These are phyloP conservation scores for Geotrichum fermentans DNA, from an alignment of 1,139 yeast genomes.

Conservation along the genomic window DNA sequence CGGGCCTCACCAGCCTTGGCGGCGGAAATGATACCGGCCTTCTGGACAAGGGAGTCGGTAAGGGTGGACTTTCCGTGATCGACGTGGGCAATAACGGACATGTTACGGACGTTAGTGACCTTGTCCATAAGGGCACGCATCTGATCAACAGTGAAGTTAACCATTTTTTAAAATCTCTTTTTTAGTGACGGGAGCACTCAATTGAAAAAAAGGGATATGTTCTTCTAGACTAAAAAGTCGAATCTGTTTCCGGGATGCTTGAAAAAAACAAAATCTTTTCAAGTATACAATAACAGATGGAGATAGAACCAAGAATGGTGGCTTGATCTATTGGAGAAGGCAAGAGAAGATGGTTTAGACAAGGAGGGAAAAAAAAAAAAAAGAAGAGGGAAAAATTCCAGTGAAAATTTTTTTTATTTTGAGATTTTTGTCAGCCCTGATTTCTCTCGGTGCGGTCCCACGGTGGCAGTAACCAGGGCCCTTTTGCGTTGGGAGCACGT, in stretches of 20 bases:
- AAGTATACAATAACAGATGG: neutral
- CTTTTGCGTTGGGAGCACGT: neutral
- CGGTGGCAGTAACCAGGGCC: too few relatives aligned
- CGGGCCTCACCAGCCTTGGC: constrained; percentile 99
- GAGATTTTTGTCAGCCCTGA: too few relatives aligned
- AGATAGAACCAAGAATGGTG: neutral
- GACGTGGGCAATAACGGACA: constrained; percentile 99
- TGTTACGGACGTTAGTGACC: constrained; percentile 99
- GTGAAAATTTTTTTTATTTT: constrained; percentile 15
- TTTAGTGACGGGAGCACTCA: neutral
- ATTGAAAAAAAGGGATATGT: neutral
- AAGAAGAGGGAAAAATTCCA: constrained; percentile 19
- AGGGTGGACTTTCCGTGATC: constrained; percentile 99
- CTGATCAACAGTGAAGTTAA: constrained; percentile 49
- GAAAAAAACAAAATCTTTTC: neutral
- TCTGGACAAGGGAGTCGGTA: constrained; percentile 98
- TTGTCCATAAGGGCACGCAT: constrained; percentile 99
- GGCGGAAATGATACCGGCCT: constrained; percentile 98
- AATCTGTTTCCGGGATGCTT: neutral
- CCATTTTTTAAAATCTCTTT: constrained; percentile 23
- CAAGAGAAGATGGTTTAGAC: constrained; percentile 5
- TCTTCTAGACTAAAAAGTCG: constrained; percentile 2
- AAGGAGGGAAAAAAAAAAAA: constrained; percentile 14
- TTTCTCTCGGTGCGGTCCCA: too few relatives aligned
- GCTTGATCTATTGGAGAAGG: neutral